Percentiles rank a stretch among this genome's conserved stretches.
phyloP scores from a whole-genome alignment of 1,139 yeast species.

The Sugiyamaella paludigena region DNA sequence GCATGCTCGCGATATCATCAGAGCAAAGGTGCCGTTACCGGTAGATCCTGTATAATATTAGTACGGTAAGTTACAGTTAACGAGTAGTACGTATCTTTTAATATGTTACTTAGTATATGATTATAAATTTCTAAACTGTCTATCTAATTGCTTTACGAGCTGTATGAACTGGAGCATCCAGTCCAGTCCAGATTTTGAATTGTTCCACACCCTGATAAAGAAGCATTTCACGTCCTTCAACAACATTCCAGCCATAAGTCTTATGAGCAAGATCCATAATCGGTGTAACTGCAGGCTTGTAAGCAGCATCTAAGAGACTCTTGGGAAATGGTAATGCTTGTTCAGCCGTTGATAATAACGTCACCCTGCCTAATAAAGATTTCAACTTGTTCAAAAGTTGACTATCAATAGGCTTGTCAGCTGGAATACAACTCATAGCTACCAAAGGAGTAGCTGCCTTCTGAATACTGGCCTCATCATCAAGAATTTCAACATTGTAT shows the following conservation, averaged over 20 bases:
- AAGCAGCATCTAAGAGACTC: constrained; percentile 83
- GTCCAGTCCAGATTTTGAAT: constrained; percentile 75
- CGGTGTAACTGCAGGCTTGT: constrained; percentile 83
- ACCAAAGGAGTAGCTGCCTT: constrained; percentile 47
- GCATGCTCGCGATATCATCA: too few relatives aligned
- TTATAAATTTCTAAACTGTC: background rate
- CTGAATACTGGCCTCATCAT: constrained; percentile 36
- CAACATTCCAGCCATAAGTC: constrained; percentile 62
- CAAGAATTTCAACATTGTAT: constrained; percentile 60
- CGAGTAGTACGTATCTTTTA: too few relatives aligned
- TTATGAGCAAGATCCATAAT: constrained; percentile 72
- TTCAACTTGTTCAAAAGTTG: constrained; percentile 46
- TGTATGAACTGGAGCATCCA: constrained; percentile 37
- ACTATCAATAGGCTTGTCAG: constrained; percentile 69
- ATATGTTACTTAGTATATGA: too few relatives aligned
- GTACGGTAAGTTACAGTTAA: too few relatives aligned
- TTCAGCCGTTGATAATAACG: constrained; percentile 43
- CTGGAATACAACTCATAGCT: constrained; percentile 86
- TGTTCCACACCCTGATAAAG: constrained; percentile 91
- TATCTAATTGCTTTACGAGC: constrained; percentile 7
- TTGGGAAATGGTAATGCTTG: constrained; percentile 40
- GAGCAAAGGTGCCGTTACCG: too few relatives aligned
- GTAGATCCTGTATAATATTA: too few relatives aligned
- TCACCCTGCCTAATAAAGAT: constrained; percentile 1
- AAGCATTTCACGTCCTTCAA: constrained; percentile 89